Base-by-base conservation (phyloP, 73 alveolate genomes). In the Paramecium tetraurelia region DNA sequence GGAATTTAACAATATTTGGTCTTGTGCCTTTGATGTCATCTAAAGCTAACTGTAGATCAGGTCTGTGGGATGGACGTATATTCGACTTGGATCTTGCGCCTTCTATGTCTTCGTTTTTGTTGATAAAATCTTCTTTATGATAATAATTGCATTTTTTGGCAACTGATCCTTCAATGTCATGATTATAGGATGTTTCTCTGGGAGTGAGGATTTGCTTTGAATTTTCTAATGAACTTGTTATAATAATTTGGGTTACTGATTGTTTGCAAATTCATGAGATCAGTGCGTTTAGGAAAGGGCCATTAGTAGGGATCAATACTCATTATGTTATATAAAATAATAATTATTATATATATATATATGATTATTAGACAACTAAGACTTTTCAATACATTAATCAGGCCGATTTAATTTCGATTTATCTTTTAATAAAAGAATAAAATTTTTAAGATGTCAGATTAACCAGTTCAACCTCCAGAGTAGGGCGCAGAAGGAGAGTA, bases 1-100 rank as follows among this genome's bases (percentile, higher is more conserved):
- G 50, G 93, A 96, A 96, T 68, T 95, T 92, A 31, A 80, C 95
- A n/a, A 93, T 93, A 38, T 94, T 85, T 35, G 99, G 98, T 43
- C 80, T 21, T 1, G 98, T 68, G 35, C 92, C 92, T 68, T 93
- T 95, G 14, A 96, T 95, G 58, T 96, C 99, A 40, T 58, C 72
- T 77, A 77, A 48, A 16, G 83, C 85, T 44, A 96, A 68, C 75
- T 92, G 93, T 36, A 46, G 46, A 68, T 93, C 95, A 6, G 96
- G 96, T 59, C 95, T 96, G 20, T 92, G 93, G 10, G 94, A 94
- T 3, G 96, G 93, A 35, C 59, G 77, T 12, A 89, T 92, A 11
- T 71, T 59, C 41, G 38, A 70, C n/a, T 57, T 53, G 36, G 96
- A 95, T 40, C 70, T 31, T 10, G 96, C 69, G 48, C 92, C 92